Conservation (phyloP, 257 asterid genomes). For the Solanum sitiens region DNA sequence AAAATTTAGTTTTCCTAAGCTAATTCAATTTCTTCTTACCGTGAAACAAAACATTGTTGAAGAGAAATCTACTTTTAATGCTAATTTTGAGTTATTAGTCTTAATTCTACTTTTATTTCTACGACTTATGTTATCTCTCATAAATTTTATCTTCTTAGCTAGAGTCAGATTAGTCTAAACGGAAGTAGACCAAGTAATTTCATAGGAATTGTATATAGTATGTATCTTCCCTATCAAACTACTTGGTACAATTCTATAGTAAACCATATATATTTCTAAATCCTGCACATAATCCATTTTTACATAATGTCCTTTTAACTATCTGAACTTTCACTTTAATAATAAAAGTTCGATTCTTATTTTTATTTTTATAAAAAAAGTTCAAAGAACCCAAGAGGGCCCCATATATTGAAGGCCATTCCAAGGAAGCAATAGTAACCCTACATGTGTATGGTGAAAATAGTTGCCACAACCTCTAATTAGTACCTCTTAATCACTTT, state of each 20-base stretch:
- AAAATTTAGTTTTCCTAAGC: not conserved
- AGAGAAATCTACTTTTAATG: not conserved
- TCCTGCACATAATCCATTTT: not conserved
- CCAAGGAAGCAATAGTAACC: not conserved
- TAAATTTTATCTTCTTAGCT: not conserved
- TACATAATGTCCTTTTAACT: not conserved
- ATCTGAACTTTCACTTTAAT: not conserved
- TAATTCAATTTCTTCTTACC: not conserved
- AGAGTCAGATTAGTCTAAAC: not conserved
- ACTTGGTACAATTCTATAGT: no score
- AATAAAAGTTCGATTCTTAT: not conserved
- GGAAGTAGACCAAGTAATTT: not conserved
- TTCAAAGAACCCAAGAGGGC: not conserved
- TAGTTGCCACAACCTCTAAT: conserved; percentile 14
- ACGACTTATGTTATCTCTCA: not conserved
- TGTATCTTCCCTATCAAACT: no score
- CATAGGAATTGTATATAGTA: not conserved
- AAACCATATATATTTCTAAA: no score
- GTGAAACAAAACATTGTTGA: not conserved
- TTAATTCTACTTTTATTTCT: not conserved
- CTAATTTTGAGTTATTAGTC: not conserved
- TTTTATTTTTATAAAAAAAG: not conserved
- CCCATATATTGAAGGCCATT: not conserved
- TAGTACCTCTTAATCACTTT: not conserved
- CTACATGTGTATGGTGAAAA: conserved; percentile 16